Base-by-base conservation (phyloP, 1,139 yeast genomes). In the Lodderomyces pseudojiufengensis region DNA sequence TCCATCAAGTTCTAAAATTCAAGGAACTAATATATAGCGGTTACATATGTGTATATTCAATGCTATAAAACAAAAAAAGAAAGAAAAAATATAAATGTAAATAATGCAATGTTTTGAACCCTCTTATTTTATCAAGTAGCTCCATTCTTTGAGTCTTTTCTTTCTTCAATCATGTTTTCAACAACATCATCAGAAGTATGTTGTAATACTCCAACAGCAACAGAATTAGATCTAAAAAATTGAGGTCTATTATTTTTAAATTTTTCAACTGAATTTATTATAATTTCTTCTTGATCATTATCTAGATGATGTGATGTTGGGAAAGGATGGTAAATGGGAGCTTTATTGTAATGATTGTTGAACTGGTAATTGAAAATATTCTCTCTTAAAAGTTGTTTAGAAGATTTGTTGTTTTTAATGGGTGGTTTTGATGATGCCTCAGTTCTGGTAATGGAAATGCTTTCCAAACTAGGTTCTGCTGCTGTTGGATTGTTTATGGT, bases 261-360 rank as follows among this genome's bases (percentile, higher is more conserved):
- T 33, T 54, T 51, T 38, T 49, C 50, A 15, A 44, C 47, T 11
- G 47, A 37, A 5, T 52, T 48, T 39, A 59, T 57, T 5, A 43
- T 33, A 12, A 47, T 48, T 18, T 58, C 54, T 30, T 61, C 65
- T 38, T 52, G 57, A 36, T 66, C 68, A 30, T 56, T 55, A 13
- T 64, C 72, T 35, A 59, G 48, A 47, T 69, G 73, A n/a, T 60
- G 49, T 1, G 76, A 65, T 31, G 55, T 50, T 1, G 75, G 73
- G 38, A 67, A 66, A 12, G 73, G 70, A 7, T 54, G 55, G 29
- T 49, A 47, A 3, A 59, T 50, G 2, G 71, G 72, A 18, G 64
- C 70, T 39, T 70, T 71, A 40, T 61, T 65, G 48, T 71, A 71
- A 45, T 73, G 78, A 42, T 73, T 73, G 38, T 65, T 67, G 49